Base-by-base conservation (phyloP, 2,329 filamentous ascomycete species). In the Didymella segeticola region DNA sequence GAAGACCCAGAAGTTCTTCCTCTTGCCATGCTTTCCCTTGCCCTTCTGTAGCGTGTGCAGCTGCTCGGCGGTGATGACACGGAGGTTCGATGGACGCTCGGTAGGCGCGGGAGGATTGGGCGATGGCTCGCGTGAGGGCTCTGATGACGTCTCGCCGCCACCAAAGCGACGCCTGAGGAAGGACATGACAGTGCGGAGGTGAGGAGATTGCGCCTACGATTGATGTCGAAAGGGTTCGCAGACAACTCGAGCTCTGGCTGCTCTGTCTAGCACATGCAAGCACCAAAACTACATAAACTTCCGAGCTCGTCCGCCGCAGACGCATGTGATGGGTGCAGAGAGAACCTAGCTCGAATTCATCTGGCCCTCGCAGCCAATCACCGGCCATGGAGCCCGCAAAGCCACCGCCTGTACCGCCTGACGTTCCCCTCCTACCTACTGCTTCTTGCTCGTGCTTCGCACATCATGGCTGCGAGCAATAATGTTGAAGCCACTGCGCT, bases 1-100 rank as follows among this genome's bases (percentile, higher is more conserved):
- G 75, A 99, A 98, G 23, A 97, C 89, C 68, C 96, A 86, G 2
- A 88, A 87, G 74, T 86, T 90, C 58, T 88, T 86, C 63, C 90
- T 85, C 77, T 93, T 96, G 49, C 68, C 77, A 48, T 70, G 67
- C 34, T 70, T 74, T 15, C 75, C 63, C 60, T 70, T 73, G 19
- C 76, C 64, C 58, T 77, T 75, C 15, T 67, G 69, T 57, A 83
- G 75, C 57, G 79, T 80, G 33, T 79, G 75, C 5, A 83, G 75
- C 61, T 80, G 80, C 52, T 79, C 76, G 7, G 78, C 77, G 9
- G 81, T 77, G n/a, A 83, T 76, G n/a, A 84, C 71, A 49, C 78
- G 79, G 54, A 83, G 75, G 48, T 83, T 77, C 61, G 79, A 72
- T 50, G 70, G 58, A 30, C 64, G 63, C 30, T 75, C 73, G 7